Evolutionary conservation across 2,329 filamentous ascomycete genomes (phyloP).

Genomic region (Phaeosphaeriaceae sp.): DNA sequence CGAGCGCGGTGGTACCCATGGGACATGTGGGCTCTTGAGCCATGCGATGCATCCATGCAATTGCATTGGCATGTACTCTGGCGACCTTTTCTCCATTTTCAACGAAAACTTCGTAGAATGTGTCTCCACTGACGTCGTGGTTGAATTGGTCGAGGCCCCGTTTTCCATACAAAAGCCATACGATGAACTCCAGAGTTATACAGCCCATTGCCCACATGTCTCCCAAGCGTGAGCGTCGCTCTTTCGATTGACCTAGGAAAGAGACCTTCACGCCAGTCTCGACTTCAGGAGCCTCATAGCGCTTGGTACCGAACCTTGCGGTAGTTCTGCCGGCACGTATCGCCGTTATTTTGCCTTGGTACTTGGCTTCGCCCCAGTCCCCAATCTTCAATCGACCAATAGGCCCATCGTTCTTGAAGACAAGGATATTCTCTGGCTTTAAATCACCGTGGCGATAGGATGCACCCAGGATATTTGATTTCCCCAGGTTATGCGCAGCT

Average conservation of each 20-base stretch:
- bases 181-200: slow-evolving; percentile 27
- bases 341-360: slow-evolving; percentile 6
- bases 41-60: slow-evolving; percentile 5
- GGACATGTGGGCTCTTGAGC: background rate
- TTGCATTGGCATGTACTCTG: background rate
- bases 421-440: slow-evolving; percentile 50
- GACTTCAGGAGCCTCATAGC: slow-evolving; percentile 26
- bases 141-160: slow-evolving; percentile 8
- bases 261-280: background rate
- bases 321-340: slow-evolving; percentile 12
- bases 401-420: slow-evolving; percentile 15
- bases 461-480: no score
- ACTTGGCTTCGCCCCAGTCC: slow-evolving; percentile 24
- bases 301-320: slow-evolving; percentile 15
- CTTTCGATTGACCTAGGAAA: no score
- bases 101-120: background rate
- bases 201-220: slow-evolving; percentile 38
- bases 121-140: background rate
- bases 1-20: background rate
- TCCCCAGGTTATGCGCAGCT: slow-evolving; percentile 13
- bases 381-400: slow-evolving; percentile 24
- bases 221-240: slow-evolving; percentile 21
- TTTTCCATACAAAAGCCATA: slow-evolving; percentile 29
- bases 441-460: slow-evolving; percentile 41
- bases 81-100: background rate